Base-by-base conservation (phyloP, 305 asterid genomes). In the Solanum chacoense region DNA sequence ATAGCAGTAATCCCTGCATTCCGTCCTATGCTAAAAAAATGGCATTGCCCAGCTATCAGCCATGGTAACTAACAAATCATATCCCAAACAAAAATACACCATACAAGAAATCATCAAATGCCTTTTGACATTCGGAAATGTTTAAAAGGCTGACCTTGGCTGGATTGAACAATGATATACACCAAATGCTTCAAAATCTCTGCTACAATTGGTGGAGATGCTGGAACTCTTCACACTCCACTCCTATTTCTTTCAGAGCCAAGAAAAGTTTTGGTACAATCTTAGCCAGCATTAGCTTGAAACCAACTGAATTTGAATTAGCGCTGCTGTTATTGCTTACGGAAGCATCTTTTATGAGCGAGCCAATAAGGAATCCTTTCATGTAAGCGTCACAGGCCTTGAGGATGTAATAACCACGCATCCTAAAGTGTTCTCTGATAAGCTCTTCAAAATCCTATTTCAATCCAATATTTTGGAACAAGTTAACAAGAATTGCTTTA, bases 341-440 rank as follows among this genome's bases (percentile, higher is more conserved):
- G 7, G 94, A 92, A 71, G 96, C 98, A 87, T 97, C 98, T 81
- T 92, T 90, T 50, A 91, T 86, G 24, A 97, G 98, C 0, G 99
- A 94, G 72, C 99, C 98, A 34, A 97, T 96, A 84, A 97, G 94
- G 91, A 91, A 91, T 13, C 99, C 99, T 85, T 94, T 96, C 98
- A 94, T 95, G 87, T 96, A 97, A 40, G 98, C 93, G 90, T 96
- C 98, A 86, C 98, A 97, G 11, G 98, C 99, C 94, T 93, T 96
- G 59, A 97, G 98, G 88, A 97, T 95, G 91, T 92, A 95, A 87
- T 86, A 93, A 69, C 99, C 98, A 11, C 97, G 98, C 91, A 90
- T 93, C 92, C 91, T 94, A 89, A 93, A 97, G 91, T 97, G 98
- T 91, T 95, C 93, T 24, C 4, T 16, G 32, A 97, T 92, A 73